These are phyloP conservation scores for Penicillium sp. DNA, from an alignment of 2,329 filamentous ascomycete species.

Conservation along the genomic window DNA sequence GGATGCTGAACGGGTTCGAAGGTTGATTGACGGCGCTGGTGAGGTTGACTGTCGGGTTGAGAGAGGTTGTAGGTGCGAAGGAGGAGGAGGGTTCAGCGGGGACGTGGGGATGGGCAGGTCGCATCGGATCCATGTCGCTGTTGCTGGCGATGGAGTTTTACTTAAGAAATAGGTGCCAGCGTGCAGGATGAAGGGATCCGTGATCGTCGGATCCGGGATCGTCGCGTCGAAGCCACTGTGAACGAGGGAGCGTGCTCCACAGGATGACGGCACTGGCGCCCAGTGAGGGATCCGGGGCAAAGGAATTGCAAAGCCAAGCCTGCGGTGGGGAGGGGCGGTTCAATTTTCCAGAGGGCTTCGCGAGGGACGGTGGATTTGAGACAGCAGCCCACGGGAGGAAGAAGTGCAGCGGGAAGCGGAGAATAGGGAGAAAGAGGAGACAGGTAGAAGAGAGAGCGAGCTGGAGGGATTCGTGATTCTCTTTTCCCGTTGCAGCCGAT, in stretches of 20 bases:
- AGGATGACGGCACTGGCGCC: slow-evolving; percentile 13
- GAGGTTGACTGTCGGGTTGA: slow-evolving; percentile 11
- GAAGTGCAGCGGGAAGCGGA: slow-evolving; percentile 1
- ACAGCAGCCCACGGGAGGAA: slow-evolving; percentile 2
- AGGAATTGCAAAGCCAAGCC: slow-evolving; percentile 3
- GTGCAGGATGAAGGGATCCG: neutral
- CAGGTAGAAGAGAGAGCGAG: neutral
- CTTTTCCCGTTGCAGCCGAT: slow-evolving; percentile 5
- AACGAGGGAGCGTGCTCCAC: slow-evolving; percentile 9
- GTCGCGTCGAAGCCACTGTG: slow-evolving; percentile 6
- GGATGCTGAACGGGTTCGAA: slow-evolving; percentile 11
- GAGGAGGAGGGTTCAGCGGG: slow-evolving; percentile 16
- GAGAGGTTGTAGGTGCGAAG: slow-evolving; percentile 11
- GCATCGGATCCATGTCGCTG: slow-evolving; percentile 19
- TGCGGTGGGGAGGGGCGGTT: neutral
- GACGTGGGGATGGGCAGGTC: slow-evolving; percentile 16
- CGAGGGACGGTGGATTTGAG: neutral
- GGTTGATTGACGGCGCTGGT: slow-evolving; percentile 10
- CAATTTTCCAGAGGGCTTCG: too few relatives aligned
- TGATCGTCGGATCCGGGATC: slow-evolving; percentile 1
- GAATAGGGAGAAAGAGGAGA: neutral
- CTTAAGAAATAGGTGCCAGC: neutral
- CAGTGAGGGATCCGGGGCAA: slow-evolving; percentile 3
- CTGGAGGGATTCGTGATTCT: slow-evolving; percentile 5
- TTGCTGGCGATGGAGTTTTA: slow-evolving; percentile 1